Base-by-base conservation (phyloP, 2,329 filamentous ascomycete species). In the Aspergillus fumigatiaffinis region DNA sequence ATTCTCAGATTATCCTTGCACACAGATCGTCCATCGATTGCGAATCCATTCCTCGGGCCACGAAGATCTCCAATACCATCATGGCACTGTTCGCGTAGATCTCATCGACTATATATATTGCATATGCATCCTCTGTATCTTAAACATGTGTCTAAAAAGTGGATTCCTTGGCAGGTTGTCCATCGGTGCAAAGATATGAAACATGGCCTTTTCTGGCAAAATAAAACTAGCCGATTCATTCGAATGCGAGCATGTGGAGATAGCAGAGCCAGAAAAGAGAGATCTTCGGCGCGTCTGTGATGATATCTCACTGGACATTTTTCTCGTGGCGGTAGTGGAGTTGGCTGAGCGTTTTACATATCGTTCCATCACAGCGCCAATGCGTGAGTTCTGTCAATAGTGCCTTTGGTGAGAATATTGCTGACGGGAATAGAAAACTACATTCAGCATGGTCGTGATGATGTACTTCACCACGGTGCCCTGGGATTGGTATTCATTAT, bases 251-350 rank as follows among this genome's bases (percentile, higher is more conserved):
- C 21, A 20, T 20, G 42, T 20, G 17, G 42, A 46, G 8, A 6
- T 21, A 7, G 0, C 9, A 9, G 42, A 46, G 42, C n/a, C 4
- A 1, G 42, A 46, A 8, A 20, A 14, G 5, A 23, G 3, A 17
- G 4, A 17, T 5, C 42, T 23, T 9, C 8, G 42, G 20, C 42
- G 42, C 1, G 42, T 46, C 8, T 42, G 47, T 20, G 53, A 55
- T 49, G 53, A 55, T n/a, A 55, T 55, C n/a, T 55, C 53, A 4
- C 14, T 51, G 6, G 53, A 55, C 29, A 44, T 51, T 14, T 55
- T 55, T 14, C 47, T 55, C 12, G 53, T 55, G n/a, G 53, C 53
- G 3, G 20, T 35, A 25, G 53, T 47, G 12, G 53, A 55, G 41
- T 28, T 55, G 47, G 35, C 47, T 14, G 53, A 55, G 35, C 32